These are phyloP conservation scores for Chondrostereum purpureum DNA, from an alignment of 1,284 basidiomycete genomes.

Conservation along the genomic window DNA sequence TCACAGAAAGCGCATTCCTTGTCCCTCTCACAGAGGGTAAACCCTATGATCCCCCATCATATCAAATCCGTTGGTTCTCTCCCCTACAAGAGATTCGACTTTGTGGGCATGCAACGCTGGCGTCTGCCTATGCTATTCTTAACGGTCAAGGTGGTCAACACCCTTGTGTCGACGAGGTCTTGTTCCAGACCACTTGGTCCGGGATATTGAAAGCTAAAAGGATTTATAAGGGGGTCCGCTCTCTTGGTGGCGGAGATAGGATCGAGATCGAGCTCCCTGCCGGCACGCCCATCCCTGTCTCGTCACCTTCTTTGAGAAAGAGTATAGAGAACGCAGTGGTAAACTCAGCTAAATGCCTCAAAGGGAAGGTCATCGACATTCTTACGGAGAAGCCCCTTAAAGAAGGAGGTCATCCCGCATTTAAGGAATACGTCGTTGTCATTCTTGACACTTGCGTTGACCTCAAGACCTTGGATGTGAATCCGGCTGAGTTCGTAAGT, in stretches of 20 bases:
- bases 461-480: neutral
- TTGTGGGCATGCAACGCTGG: neutral
- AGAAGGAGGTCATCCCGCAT: neutral
- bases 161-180: neutral
- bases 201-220: neutral
- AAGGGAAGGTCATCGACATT: neutral
- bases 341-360: neutral
- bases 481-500: neutral
- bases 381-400: neutral
- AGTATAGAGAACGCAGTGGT: neutral
- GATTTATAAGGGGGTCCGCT: neutral
- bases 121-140: neutral
- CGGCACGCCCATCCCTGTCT: neutral
- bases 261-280: neutral
- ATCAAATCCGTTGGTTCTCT: neutral
- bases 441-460: neutral
- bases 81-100: neutral
- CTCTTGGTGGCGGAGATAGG: neutral
- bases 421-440: neutral
- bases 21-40: neutral
- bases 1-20: neutral
- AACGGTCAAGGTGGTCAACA: neutral
- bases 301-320: neutral
- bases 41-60: neutral
- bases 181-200: neutral